Evolutionary conservation across 345 rosid species (phyloP).

Genomic region (Hypericum androsaemum): DNA sequence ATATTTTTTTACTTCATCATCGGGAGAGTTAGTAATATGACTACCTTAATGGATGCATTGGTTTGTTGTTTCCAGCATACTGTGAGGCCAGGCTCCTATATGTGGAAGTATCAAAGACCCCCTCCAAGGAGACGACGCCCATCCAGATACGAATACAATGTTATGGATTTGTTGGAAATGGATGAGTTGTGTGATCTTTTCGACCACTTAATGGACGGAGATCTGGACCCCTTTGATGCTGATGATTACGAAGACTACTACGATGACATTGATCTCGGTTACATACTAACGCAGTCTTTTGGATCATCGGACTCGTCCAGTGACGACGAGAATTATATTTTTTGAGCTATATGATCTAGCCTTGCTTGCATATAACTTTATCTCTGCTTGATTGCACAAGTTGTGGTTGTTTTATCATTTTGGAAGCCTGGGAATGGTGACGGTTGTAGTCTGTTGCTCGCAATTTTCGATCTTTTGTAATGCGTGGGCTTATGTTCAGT

Average conservation of each 20-base stretch:
- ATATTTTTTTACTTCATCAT: too few relatives aligned
- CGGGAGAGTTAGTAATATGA: conserved; percentile 6
- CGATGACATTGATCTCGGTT: conserved; percentile 19
- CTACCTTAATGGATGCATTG: conserved; percentile 37
- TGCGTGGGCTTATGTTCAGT: too few relatives aligned
- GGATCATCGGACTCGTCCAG: conserved; percentile 34
- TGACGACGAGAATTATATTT: conserved; percentile 35
- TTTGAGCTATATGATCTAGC: neutral
- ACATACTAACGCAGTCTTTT: conserved; percentile 30
- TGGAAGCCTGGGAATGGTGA: too few relatives aligned
- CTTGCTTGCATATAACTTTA: neutral
- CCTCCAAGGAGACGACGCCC: conserved; percentile 49
- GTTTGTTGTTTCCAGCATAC: conserved; percentile 61
- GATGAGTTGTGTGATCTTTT: conserved; percentile 38
- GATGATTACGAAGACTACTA: conserved; percentile 2
- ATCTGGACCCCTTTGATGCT: conserved; percentile 24
- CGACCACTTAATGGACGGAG: conserved; percentile 29
- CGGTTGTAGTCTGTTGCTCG: too few relatives aligned
- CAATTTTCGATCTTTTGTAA: too few relatives aligned
- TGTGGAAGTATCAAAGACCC: conserved; percentile 61
- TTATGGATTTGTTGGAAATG: conserved; percentile 22
- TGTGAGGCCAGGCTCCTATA: conserved; percentile 71
- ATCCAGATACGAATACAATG: conserved; percentile 29
- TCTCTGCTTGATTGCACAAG: too few relatives aligned
- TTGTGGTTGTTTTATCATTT: too few relatives aligned